Percentiles rank a stretch among this genome's conserved stretches.
Evolutionary conservation across 495 filamentous ascomycete species (phyloP).

Genomic region (Penicillium bovifimosum): DNA sequence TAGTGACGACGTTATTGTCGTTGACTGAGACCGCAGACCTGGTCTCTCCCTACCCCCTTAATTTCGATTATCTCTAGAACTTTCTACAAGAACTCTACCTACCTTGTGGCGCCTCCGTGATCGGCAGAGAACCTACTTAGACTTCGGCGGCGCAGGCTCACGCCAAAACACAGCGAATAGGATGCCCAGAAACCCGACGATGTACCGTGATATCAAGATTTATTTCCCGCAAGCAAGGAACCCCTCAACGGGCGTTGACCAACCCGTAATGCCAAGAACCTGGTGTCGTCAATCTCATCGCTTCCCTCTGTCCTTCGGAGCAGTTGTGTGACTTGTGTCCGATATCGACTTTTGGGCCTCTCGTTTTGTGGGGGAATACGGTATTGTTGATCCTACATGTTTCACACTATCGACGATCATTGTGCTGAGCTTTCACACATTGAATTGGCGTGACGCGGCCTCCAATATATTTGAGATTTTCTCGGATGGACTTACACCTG

Average conservation of each 20-base stretch:
- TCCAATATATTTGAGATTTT: not conserved
- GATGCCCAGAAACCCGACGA: not conserved
- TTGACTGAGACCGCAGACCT: conserved; percentile 22
- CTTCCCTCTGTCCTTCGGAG: not conserved
- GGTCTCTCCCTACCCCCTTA: not conserved
- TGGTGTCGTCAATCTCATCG: not conserved
- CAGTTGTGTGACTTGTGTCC: not conserved
- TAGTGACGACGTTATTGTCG: conserved; percentile 36
- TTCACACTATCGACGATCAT: conserved; percentile 8
- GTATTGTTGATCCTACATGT: conserved; percentile 10
- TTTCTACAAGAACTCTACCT: not conserved
- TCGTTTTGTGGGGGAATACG: not conserved
- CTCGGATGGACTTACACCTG: not conserved
- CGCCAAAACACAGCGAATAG: not conserved
- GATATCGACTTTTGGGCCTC: not conserved
- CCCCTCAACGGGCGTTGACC: not conserved
- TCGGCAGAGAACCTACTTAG: conserved; percentile 3
- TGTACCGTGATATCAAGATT: not conserved
- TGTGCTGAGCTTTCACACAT: not conserved
- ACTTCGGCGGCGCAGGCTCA: conserved; percentile 1
- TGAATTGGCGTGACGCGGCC: conserved; percentile 2
- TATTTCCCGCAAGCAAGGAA: not conserved
- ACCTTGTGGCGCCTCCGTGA: conserved; percentile 3
- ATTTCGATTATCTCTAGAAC: not conserved
- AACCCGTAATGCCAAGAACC: not conserved